A percentile compares a stretch with the other conserved stretches of the same genome.
phyloP scores from a whole-genome alignment of 2,329 filamentous ascomycete genomes.

The Penicillium italicum region DNA sequence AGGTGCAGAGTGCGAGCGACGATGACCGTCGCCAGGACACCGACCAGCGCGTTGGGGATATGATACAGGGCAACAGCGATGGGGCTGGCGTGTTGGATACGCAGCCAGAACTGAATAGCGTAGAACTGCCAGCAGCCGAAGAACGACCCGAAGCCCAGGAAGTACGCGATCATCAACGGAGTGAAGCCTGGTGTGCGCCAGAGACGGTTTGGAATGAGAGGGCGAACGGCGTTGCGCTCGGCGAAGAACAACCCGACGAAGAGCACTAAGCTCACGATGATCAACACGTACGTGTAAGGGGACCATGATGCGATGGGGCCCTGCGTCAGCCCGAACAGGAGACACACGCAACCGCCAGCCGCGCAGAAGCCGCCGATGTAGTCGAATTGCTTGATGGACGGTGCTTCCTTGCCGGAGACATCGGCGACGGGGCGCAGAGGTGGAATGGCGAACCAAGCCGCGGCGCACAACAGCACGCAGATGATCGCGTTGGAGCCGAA shows the following conservation, averaged over 20 bases:
- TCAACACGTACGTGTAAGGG: slow-evolving; percentile 47
- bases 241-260: slow-evolving; percentile 47
- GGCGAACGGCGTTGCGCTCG: slow-evolving; percentile 43
- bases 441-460: slow-evolving; percentile 42
- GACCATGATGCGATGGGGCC: slow-evolving; percentile 50
- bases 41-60: slow-evolving; percentile 46
- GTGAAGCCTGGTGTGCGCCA: slow-evolving; percentile 46
- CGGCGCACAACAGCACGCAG: slow-evolving; percentile 34
- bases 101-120: slow-evolving; percentile 41
- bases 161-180: slow-evolving; percentile 44
- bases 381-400: slow-evolving; percentile 33
- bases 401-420: slow-evolving; percentile 25
- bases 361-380: slow-evolving; percentile 47
- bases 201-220: slow-evolving; percentile 45
- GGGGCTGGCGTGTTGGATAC: slow-evolving; percentile 38
- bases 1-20: slow-evolving; percentile 47
- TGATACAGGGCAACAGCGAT: slow-evolving; percentile 45
- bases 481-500: slow-evolving; percentile 46
- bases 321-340: slow-evolving; percentile 57
- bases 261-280: slow-evolving; percentile 49
- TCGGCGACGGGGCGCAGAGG: slow-evolving; percentile 33
- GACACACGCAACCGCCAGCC: slow-evolving; percentile 50
- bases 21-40: slow-evolving; percentile 46
- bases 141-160: slow-evolving; percentile 46
- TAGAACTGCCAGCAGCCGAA: slow-evolving; percentile 43